These are phyloP conservation scores for Neospermospora avenae DNA, from an alignment of 2,329 filamentous ascomycete genomes.

Conservation along the genomic window DNA sequence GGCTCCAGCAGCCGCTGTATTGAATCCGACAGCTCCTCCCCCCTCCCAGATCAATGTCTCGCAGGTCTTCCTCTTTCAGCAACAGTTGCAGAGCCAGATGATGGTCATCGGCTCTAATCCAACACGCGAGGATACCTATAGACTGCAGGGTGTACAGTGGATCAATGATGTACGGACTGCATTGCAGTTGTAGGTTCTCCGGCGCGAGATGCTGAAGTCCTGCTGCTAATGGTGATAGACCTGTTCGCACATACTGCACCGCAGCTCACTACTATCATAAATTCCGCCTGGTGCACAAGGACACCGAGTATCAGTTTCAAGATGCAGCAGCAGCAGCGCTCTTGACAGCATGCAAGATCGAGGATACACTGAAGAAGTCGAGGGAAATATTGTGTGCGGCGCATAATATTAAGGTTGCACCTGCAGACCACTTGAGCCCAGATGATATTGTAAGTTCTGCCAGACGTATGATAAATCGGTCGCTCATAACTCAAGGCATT, in stretches of 20 bases:
- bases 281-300: constrained; percentile 82
- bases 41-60: constrained; percentile 38
- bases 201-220: background rate
- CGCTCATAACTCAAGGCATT: constrained; percentile 56
- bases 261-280: constrained; percentile 92
- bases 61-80: constrained; percentile 76
- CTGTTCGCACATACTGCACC: constrained; percentile 87
- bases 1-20: constrained; percentile 2
- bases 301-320: constrained; percentile 78
- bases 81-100: constrained; percentile 72
- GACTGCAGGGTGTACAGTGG: constrained; percentile 82
- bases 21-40: constrained; percentile 27
- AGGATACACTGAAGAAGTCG: constrained; percentile 97
- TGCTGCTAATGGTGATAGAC: constrained; percentile 47
- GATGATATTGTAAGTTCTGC: constrained; percentile 70
- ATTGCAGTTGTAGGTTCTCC: constrained; percentile 67
- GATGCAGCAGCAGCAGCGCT: constrained; percentile 86
- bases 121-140: constrained; percentile 73
- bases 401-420: constrained; percentile 68
- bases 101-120: constrained; percentile 67
- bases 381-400: constrained; percentile 87
- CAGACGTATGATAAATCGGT: background rate
- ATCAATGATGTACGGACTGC: constrained; percentile 80
- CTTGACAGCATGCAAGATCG: constrained; percentile 93
- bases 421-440: constrained; percentile 66